phyloP scores from a whole-genome alignment of 352 stramenopile species.

The Blastocystis sp. region DNA sequence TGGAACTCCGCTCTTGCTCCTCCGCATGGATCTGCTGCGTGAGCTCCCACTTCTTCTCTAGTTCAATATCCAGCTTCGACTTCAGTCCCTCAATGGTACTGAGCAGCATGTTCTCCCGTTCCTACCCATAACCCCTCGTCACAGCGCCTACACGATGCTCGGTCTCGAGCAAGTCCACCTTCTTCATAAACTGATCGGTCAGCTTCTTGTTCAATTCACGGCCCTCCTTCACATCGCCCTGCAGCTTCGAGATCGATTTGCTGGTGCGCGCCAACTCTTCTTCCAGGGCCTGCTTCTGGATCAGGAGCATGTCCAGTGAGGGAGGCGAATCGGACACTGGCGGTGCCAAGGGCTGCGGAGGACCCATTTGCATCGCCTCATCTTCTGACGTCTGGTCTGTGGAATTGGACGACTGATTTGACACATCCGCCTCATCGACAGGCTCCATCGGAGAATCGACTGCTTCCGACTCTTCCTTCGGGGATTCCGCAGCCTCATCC shows the following conservation, averaged over 20 bases:
- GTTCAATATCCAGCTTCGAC: slow-evolving; percentile 66
- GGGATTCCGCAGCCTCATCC: background rate
- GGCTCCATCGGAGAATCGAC: background rate
- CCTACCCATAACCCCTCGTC: background rate
- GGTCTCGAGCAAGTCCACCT: slow-evolving; percentile 38
- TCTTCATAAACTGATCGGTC: slow-evolving; percentile 54
- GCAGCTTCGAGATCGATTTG: background rate
- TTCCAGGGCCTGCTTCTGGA: slow-evolving; percentile 4
- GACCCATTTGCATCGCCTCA: background rate
- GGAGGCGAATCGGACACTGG: background rate
- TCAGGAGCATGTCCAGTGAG: background rate
- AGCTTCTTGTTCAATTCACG: slow-evolving; percentile 47
- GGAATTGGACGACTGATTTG: background rate
- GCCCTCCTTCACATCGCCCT: slow-evolving; percentile 26
- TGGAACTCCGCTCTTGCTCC: slow-evolving; percentile 15
- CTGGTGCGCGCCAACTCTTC: slow-evolving; percentile 16
- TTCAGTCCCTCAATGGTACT: slow-evolving; percentile 56
- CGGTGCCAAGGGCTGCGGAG: slow-evolving; percentile 20
- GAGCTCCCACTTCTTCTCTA: slow-evolving; percentile 69
- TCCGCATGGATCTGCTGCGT: slow-evolving; percentile 50
- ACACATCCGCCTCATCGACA: background rate
- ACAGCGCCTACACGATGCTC: slow-evolving; percentile 26
- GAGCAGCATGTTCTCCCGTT: slow-evolving; percentile 50
- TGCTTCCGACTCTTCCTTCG: background rate
- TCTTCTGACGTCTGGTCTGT: background rate